A percentile compares a stretch with the other conserved stretches of the same genome.
These are phyloP conservation scores for Candida namnaoensis DNA, from an alignment of 805 yeast species.

Conservation along the genomic window DNA sequence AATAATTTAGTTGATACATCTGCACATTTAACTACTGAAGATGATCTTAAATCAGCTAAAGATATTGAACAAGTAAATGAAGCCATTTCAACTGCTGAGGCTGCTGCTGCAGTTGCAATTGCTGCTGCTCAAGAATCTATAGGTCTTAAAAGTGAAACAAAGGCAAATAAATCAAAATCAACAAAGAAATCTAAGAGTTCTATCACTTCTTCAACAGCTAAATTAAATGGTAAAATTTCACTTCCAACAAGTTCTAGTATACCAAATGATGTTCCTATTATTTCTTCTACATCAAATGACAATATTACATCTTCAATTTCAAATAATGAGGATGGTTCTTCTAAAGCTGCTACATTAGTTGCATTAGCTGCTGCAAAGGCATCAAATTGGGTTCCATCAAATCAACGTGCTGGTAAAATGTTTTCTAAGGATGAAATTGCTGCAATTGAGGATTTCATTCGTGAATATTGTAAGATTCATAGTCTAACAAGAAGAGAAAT, in stretches of 20 bases:
- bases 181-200: background rate
- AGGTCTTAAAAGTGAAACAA: too few relatives aligned
- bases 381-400: constrained; percentile 17
- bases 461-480: constrained; percentile 57
- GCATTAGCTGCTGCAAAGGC: constrained; percentile 38
- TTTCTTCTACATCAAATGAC: too few relatives aligned
- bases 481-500: constrained; percentile 57
- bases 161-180: too few relatives aligned
- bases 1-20: constrained; percentile 2
- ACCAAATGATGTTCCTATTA: too few relatives aligned
- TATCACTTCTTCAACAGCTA: background rate
- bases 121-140: constrained; percentile 7
- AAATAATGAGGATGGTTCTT: background rate
- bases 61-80: too few relatives aligned
- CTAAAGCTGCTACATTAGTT: constrained; percentile 30
- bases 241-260: constrained; percentile 1
- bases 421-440: constrained; percentile 60
- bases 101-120: constrained; percentile 16
- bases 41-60: too few relatives aligned
- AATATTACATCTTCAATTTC: too few relatives aligned
- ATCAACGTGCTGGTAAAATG: constrained; percentile 16
- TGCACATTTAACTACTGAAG: background rate
- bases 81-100: constrained; percentile 1
- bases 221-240: background rate
- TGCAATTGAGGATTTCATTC: constrained; percentile 66